Base-by-base conservation (phyloP, 1,284 basidiomycete genomes). In the Ustilago curta region DNA sequence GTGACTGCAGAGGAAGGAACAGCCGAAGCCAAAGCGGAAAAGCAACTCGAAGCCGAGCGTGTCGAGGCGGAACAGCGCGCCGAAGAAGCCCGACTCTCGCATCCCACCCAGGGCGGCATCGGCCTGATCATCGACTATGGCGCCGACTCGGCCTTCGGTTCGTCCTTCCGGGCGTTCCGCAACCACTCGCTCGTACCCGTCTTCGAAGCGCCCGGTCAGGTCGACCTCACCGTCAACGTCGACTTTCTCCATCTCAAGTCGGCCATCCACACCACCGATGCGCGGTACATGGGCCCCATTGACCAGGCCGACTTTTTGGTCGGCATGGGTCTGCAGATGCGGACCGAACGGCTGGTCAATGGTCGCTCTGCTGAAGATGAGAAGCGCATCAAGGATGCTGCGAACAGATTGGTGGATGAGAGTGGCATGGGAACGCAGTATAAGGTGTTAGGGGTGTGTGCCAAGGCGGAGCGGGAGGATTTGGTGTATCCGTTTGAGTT, bases 41-140 rank as follows among this genome's bases (percentile, higher is more conserved):
- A 25, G 5, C 27, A 42, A 25, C 43, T 52, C 9, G 65, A 62
- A 44, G 55, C 52, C 4, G 25, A 60, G 7, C 35, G 43, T 1
- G 21, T 19, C 29, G 40, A 53, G 16, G 49, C 55, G 6, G 62
- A 78, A 44, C 14, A 25, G 2, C 31, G 12, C 1, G 37, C n/a
- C 4, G 55, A 57, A 49, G 9, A 47, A 16, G 40, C 56, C 29
- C 56, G 65, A 19, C 67, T 71, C 31, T 19, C 66, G 52, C 71
- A 43, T 64, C 59, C 65, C 5, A 65, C 77, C 5, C 83, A 82
- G 0, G 90, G 91, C 3, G 94, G 95, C 0, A 91, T 91, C 50
- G 95, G 90, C 0, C 87, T 99, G 49, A 88, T 98, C 16, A 87
- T 98, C 14, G 97, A 99, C 85, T 99, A 99, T 82, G 97, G 97